Base-by-base conservation (phyloP, 2,329 filamentous ascomycete genomes). In the Phyllosticta citribraziliensis region DNA sequence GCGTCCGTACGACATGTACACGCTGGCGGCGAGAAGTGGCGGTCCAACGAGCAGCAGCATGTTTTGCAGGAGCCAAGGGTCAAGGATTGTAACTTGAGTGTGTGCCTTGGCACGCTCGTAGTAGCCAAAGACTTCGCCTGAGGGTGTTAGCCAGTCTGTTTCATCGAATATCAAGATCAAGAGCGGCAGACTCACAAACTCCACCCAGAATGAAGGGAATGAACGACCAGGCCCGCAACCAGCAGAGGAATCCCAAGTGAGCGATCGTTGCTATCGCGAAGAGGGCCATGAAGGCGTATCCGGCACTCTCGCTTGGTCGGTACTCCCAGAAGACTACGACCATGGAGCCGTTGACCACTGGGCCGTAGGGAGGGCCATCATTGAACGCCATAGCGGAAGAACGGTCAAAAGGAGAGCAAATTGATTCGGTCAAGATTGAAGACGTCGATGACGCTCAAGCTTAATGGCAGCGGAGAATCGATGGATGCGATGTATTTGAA, bases 61-160 rank as follows among this genome's bases (percentile, higher is more conserved):
- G 51, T 70, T 70, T 63, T 79, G 74, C 47, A 80, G 67, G 52
- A 78, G 73, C 67, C 74, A 81, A 2, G 74, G 71, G 0, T 67
- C 67, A n/a, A 74, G 63, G 5, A 72, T 73, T 20, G 58, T 54
- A 25, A 62, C 35, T 63, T 73, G 76, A 52, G 75, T 64, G 40
- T 56, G 52, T 5, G 58, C 33, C 12, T 30, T 20, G 9, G 27
- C 75, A 55, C 81, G 76, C 1, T 76, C 78, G 17, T 79, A 67
- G 63, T 83, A 83, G 14, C 80, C 81, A 33, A 82, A 69, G 0
- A 69, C 68, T 67, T 83, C 79, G 63, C 81, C 79, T 82, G 55
- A 2, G 47, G 12, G 5, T 56, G 47, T 59, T 19, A 55, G 60
- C 19, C n/a, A 4, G 11, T 24, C 47, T 40, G 20, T 22, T 5